Base-by-base conservation (phyloP, 2,329 filamentous ascomycete species). In the Aureobasidium sp. region DNA sequence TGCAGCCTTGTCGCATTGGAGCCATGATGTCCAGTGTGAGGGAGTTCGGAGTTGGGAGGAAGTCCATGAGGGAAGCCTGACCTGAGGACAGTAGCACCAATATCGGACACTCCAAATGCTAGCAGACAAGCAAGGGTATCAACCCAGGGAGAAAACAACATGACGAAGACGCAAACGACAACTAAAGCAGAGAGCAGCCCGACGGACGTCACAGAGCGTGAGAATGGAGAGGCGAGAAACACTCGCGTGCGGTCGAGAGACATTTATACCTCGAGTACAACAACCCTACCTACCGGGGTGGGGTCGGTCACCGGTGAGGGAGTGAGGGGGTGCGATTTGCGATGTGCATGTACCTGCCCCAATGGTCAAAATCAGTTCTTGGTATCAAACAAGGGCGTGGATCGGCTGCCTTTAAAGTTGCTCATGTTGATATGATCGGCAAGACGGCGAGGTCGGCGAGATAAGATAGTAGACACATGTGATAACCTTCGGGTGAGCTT, bases 1-100 rank as follows among this genome's bases (percentile, higher is more conserved):
- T 75, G 67, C 42, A 53, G 16, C 16, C 16, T 41, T 5, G 57
- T 45, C 45, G 5, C 32, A 10, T 59, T 59, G 8, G 25, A 42
- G 8, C 29, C 45, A 49, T 39, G 44, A n/a, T 27, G 29, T 10
- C 30, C 32, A 39, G 42, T 5, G 25, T 48, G 44, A 39, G 25
- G 34, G 3, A 5, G 3, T 21, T 41, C 25, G 8, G 21, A 16
- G 10, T 4, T 1, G 8, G 55, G 16, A 30, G 44, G 27, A 48
- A 13, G 3, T 21, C 21, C 42, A 34, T 39, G 30, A 2, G 57
- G 10, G 8, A 50, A 49, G 13, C 25, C 25, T 30, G 50, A 45
- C 25, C 36, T 41, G 11, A 59, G 25, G 29, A 59, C 57, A 5
- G 32, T 59, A 16, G 57, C 57, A 25, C 34, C 37, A 16, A 45